Evolutionary conservation across 2,329 filamentous ascomycete species (phyloP).

Genomic region (Stemphylium beticola): DNA sequence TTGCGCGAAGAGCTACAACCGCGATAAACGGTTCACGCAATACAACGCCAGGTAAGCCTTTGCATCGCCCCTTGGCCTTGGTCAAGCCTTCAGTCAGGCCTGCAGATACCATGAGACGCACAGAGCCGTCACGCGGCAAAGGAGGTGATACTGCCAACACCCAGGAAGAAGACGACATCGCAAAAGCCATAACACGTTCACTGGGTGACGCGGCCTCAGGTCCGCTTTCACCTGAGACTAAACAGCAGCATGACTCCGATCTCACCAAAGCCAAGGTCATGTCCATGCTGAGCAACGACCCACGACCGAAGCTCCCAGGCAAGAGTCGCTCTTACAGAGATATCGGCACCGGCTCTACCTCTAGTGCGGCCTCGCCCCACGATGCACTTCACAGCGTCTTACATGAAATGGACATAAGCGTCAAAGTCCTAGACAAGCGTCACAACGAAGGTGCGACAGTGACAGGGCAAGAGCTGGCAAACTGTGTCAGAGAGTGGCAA

Average conservation of each 20-base stretch:
- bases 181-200: slow-evolving; percentile 9
- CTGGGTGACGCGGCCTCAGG: background rate
- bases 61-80: background rate
- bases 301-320: background rate
- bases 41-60: background rate
- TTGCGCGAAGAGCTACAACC: background rate
- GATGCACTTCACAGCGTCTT: background rate
- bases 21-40: background rate
- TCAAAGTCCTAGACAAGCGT: background rate
- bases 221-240: too few relatives aligned
- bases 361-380: background rate
- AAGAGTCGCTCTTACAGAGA: background rate
- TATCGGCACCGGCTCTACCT: slow-evolving; percentile 1
- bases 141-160: background rate
- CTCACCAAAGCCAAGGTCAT: background rate
- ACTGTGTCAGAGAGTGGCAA: background rate
- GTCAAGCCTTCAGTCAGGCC: background rate
- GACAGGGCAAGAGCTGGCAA: background rate
- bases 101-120: background rate
- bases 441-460: background rate
- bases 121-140: background rate
- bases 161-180: slow-evolving; percentile 5
- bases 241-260: background rate
- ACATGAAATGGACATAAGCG: background rate
- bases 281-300: background rate